Base-by-base conservation (phyloP, 2,329 filamentous ascomycete species). In the Dryadomyces quercus-mongolicae region DNA sequence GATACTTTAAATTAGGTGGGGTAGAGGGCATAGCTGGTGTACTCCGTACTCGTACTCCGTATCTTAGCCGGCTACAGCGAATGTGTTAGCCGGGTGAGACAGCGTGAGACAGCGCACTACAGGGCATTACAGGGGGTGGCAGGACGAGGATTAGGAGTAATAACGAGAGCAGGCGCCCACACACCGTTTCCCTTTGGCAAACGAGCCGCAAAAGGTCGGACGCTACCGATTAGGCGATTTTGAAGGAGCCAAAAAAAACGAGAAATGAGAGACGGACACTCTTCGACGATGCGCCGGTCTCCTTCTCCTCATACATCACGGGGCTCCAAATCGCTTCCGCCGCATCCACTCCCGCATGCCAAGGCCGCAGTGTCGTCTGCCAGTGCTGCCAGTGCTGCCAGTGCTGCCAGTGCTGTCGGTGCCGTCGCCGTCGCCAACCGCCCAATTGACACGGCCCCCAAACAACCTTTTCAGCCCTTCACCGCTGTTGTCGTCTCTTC, bases 401-500 rank as follows among this genome's bases (percentile, higher is more conserved):
- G 6, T 20, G 5, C n/a, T n/a, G 42, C 42, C 38, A 12, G 12
- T n/a, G 42, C n/a, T n/a, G n/a, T n/a, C n/a, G n/a, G n/a, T n/a
- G n/a, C n/a, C n/a, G n/a, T n/a, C 42, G 42, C 18, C 42, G 42
- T 9, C 13, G 42, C 42, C 18, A 44, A 16, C 36, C 3, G 36
- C 36, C 8, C 36, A 40, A 12, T 12, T 4, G 36, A 12, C 36
- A 5, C 36, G 36, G 36, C 36, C 36, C 36, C 10, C 36, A 16
- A 40, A 31, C 25, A 40, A 12, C 36, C 36, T 16, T 16, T 16
- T 12, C 10, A 40, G 20, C n/a, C 20, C 34, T 49, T 49, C 36
- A 53, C 52, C 45, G 52, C 52, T 45, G 52, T 53, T 20, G 51
- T 48, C 44, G 34, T 47, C 51, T 43, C 51, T 16, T 25, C 45